Evolutionary conservation across 305 asterid species (phyloP).

Genomic region (Salvia sclarea): DNA sequence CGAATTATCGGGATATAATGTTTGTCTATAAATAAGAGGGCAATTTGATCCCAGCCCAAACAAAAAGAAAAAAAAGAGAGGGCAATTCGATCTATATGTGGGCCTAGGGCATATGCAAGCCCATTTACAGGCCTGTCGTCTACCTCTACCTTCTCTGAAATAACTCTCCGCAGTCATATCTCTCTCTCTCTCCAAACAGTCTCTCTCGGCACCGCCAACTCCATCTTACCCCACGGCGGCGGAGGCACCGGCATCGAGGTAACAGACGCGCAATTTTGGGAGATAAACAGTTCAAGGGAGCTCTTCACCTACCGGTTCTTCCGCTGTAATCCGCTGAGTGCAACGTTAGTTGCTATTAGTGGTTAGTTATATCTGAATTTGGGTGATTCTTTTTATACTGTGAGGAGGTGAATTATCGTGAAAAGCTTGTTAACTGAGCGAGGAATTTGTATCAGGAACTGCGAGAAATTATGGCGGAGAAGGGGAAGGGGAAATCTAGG

Average conservation of each 20-base stretch:
- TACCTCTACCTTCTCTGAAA: not conserved
- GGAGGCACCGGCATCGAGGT: not conserved
- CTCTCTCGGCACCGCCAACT: not conserved
- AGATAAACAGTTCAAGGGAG: not conserved
- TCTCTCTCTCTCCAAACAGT: not conserved
- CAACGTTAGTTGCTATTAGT: not conserved
- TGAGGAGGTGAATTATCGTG: not conserved
- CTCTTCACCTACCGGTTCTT: not conserved
- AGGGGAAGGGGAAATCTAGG: constrained; percentile 44
- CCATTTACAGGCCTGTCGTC: not conserved
- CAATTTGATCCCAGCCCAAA: too few relatives aligned
- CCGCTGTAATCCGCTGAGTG: not conserved
- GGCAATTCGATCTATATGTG: not conserved
- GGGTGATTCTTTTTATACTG: not conserved
- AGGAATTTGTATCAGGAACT: not conserved
- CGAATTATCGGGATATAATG: too few relatives aligned
- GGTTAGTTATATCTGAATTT: not conserved
- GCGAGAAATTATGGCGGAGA: constrained; percentile 41
- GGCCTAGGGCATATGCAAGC: not conserved
- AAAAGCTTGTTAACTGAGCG: not conserved
- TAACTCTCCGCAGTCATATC: not conserved
- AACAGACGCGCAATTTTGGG: not conserved
- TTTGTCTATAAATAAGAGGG: too few relatives aligned
- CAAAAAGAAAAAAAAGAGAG: too few relatives aligned
- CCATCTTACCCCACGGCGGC: not conserved